Base-by-base conservation (phyloP, 2,329 filamentous ascomycete genomes). In the Cordyceps militaris region DNA sequence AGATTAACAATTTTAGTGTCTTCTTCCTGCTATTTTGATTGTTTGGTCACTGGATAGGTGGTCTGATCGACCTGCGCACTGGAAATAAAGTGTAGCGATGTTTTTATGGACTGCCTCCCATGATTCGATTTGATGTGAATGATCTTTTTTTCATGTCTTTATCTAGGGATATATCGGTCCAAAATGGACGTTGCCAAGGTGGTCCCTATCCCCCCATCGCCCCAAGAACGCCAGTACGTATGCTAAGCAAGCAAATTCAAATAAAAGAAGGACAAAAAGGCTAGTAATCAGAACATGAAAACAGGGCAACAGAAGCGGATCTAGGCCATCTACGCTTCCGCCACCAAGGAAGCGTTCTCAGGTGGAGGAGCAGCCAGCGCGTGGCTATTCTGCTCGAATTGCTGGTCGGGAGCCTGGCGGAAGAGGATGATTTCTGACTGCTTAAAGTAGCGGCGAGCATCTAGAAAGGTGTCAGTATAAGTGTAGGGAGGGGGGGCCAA, bases 351-450 rank as follows among this genome's bases (percentile, higher is more conserved):
- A 65, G 74, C 76, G 62, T 73, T 76, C 63, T 79, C 77, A 2
- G 75, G 73, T n/a, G 74, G 72, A 10, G 72, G 60, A 34, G 70
- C 66, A 36, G 70, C 73, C 40, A 79, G 69, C 53, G 68, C 65
- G 53, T 75, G 74, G 49, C 69, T 72, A 62, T 72, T 74, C 43
- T 74, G 71, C 46, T 64, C 62, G 56, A 68, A 56, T 32, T 67
- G 66, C 3, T 80, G 74, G 62, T 86, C 83, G 7, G 84, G 83
- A 19, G 83, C 79, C 71, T 97, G 94, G 63, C 94, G 86, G 77
- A 89, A 97, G 54, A 99, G 85, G 59, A 97, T 92, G 70, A 99
- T 99, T 76, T 99, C 94, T 54, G 91, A 97, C 74, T 99, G 94
- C 74, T 99, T 99, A 77, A 99, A 99, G 76, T 99, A 99, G 66